Conservation (phyloP, 1,284 basidiomycete genomes). For the Malassezia cuniculi region DNA sequence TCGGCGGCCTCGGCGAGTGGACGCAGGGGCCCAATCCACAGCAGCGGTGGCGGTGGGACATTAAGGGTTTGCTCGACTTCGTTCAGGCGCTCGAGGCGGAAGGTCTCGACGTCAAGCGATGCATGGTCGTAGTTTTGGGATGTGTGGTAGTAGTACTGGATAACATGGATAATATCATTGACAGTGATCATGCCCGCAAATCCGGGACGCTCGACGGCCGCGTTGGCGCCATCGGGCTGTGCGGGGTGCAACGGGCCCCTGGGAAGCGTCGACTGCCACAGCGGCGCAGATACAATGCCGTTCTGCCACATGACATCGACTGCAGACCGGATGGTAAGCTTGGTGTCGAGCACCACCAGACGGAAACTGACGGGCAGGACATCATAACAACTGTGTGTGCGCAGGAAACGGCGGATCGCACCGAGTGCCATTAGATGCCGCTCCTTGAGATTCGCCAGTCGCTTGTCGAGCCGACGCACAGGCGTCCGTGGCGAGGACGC, state of each 20-base stretch:
- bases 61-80: constrained; percentile 87
- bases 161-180: constrained; percentile 43
- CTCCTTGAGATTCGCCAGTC: constrained; percentile 18
- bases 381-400: constrained; percentile 75
- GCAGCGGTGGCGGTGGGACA: constrained; percentile 79
- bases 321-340: constrained; percentile 40
- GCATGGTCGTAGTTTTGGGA: constrained; percentile 61
- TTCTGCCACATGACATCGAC: constrained; percentile 45
- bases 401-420: constrained; percentile 69
- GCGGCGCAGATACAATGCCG: constrained; percentile 93
- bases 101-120: constrained; percentile 81
- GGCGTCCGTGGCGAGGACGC: no score
- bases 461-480: constrained; percentile 6
- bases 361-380: constrained; percentile 91
- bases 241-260: not conserved
- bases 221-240: constrained; percentile 8
- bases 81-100: constrained; percentile 57
- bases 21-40: constrained; percentile 69
- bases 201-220: constrained; percentile 26
- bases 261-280: constrained; percentile 53
- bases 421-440: constrained; percentile 52
- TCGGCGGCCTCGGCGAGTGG: constrained; percentile 82
- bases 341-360: constrained; percentile 76
- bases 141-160: constrained; percentile 41
- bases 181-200: constrained; percentile 45